Percentiles rank a stretch among this genome's conserved stretches.
phyloP scores from a whole-genome alignment of 2,329 filamentous ascomycete species.

The Metarhizium album region DNA sequence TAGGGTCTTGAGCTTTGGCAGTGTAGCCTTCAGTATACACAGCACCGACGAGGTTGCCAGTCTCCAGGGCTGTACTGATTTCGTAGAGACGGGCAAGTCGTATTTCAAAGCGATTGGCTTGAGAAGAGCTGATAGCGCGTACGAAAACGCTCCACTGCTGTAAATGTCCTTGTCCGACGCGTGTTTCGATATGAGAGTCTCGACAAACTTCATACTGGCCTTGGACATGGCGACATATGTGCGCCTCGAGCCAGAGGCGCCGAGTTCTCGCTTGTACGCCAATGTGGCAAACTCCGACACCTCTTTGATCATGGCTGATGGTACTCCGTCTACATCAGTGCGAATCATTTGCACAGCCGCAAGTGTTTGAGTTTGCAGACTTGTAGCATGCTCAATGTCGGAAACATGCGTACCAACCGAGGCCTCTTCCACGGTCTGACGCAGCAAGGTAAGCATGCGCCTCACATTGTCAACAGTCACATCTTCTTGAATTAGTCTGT shows the following conservation, averaged over 20 bases:
- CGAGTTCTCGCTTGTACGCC: constrained; percentile 43
- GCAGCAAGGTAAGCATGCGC: constrained; percentile 61
- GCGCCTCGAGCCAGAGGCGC: constrained; percentile 37
- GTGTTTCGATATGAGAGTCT: constrained; percentile 48
- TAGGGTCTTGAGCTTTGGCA: constrained; percentile 47
- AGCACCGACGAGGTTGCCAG: constrained; percentile 64
- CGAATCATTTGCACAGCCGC: constrained; percentile 57
- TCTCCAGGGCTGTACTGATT: constrained; percentile 64
- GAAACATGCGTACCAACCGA: constrained; percentile 56
- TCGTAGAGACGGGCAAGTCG: constrained; percentile 60
- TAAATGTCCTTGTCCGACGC: constrained; percentile 58
- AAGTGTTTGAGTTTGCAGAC: constrained; percentile 59
- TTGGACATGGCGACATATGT: constrained; percentile 89
- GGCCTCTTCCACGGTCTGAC: constrained; percentile 59
- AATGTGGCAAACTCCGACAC: constrained; percentile 62
- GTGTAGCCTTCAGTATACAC: constrained; percentile 53
- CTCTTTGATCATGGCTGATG: constrained; percentile 56
- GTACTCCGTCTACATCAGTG: constrained; percentile 52
- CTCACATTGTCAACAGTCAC: constrained; percentile 52
- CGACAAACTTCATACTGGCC: constrained; percentile 61
- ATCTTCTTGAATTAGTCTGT: constrained; percentile 57
- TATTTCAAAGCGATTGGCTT: constrained; percentile 73
- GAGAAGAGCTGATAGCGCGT: constrained; percentile 55
- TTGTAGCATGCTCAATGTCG: constrained; percentile 63
- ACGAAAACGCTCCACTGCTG: constrained; percentile 52